Percentiles rank a stretch among this genome's conserved stretches.
Evolutionary conservation across 2,329 filamentous ascomycete genomes (phyloP).

Genomic region (Cladosporium colombiae): DNA sequence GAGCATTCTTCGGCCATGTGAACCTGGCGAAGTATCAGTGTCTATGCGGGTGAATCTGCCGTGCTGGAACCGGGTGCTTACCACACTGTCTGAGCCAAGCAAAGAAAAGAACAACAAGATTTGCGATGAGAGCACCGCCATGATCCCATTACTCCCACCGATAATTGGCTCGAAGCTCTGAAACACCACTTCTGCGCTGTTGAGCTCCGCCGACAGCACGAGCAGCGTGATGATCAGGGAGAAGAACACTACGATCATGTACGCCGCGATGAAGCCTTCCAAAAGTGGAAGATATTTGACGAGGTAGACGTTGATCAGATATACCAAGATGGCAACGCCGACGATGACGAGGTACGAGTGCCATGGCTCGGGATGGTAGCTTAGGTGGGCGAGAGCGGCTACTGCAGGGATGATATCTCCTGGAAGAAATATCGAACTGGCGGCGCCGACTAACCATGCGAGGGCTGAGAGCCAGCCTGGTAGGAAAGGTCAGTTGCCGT

Average conservation of each 20-base stretch:
- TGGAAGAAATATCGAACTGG: slow-evolving; percentile 39
- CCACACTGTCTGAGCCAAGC: slow-evolving; percentile 32
- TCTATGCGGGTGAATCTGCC: neutral
- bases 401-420: slow-evolving; percentile 40
- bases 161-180: slow-evolving; percentile 34
- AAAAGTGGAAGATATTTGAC: slow-evolving; percentile 38
- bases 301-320: slow-evolving; percentile 30
- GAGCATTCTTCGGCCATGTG: slow-evolving; percentile 37
- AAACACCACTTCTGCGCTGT: slow-evolving; percentile 35
- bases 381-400: slow-evolving; percentile 37
- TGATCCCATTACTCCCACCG: slow-evolving; percentile 1
- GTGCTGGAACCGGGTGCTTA: neutral
- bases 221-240: slow-evolving; percentile 9
- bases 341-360: slow-evolving; percentile 35
- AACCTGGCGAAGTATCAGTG: slow-evolving; percentile 20
- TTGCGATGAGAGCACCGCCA: slow-evolving; percentile 7
- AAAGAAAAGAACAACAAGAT: slow-evolving; percentile 10
- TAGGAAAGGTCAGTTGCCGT: neutral
- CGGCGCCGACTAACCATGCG: slow-evolving; percentile 39
- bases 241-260: slow-evolving; percentile 12
- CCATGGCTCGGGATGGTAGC: slow-evolving; percentile 33
- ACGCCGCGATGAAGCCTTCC: slow-evolving; percentile 40
- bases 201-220: neutral
- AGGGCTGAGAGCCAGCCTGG: slow-evolving; percentile 39
- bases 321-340: slow-evolving; percentile 39